Base-by-base conservation (phyloP, 768 basidiomycete genomes). In the Botryobasidium botryosum region DNA sequence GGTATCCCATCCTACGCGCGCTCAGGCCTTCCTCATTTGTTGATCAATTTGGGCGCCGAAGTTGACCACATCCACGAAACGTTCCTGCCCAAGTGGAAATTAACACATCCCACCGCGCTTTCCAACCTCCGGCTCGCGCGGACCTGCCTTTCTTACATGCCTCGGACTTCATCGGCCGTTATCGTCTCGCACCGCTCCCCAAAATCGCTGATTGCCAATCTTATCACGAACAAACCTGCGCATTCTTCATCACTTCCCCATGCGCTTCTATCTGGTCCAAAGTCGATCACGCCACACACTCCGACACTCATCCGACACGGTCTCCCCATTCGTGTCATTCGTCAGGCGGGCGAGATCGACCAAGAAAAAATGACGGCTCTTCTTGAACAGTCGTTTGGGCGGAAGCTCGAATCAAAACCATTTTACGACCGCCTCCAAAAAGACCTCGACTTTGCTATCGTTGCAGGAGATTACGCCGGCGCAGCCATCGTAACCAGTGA, bases 101-200 rank as follows among this genome's bases (percentile, higher is more conserved):
- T 70, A 26, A 68, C 79, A 2, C 78, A 90, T 54, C 90, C 90
- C 3, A 79, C 88, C 0, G 75, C 92, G 3, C 70, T 97, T 21
- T 69, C 78, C 20, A 97, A 97, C 61, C 68, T 99, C 10, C 61
- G 74, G 5, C 70, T 99, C 31, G 81, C 94, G 7, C 75, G 75
- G 27, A 80, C 75, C 28, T 99, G 94, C 59, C 70, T 99, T 31
- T 65, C 70, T 2, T 83, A 86, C 60, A 94, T 99, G 84, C 94
- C 94, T 1, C 73, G 81, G 5, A 74, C 83, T 2, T 87, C 92
- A 2, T 94, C 90, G 15, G 94, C 90, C 12, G 69, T 97, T 51
- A 83, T 99, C 77, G 94, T 97, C 40, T 92, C 88, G 12, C 94
- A 99, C 64, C 85, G 90, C 41, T 92, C 90, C 1, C 84, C 90